Percentiles rank a stretch among this genome's conserved stretches.
Conservation (phyloP, 2,329 filamentous ascomycete species). For the Setomelanomma holmii region DNA sequence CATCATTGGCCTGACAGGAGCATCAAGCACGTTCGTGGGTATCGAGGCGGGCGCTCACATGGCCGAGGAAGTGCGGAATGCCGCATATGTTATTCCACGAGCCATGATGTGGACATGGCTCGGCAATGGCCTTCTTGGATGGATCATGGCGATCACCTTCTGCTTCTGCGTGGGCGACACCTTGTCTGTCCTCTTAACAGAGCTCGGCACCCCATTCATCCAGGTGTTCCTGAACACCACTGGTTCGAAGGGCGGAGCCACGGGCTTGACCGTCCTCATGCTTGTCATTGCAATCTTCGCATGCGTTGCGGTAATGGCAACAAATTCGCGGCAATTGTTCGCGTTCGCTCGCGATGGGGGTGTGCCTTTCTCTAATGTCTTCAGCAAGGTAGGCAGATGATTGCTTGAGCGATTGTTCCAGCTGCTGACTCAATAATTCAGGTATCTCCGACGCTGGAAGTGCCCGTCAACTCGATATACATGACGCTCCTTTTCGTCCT, state of each 20-base stretch:
- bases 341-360: slow-evolving; percentile 39
- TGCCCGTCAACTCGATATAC: slow-evolving; percentile 52
- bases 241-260: slow-evolving; percentile 21
- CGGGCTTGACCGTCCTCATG: slow-evolving; percentile 28
- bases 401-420: not conserved
- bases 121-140: slow-evolving; percentile 46
- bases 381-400: slow-evolving; percentile 15
- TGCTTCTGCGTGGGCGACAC: slow-evolving; percentile 18
- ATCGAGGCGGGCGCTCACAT: slow-evolving; percentile 38
- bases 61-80: slow-evolving; percentile 49
- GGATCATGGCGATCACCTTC: slow-evolving; percentile 37
- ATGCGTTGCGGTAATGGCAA: slow-evolving; percentile 30
- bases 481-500: slow-evolving; percentile 49
- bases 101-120: slow-evolving; percentile 48
- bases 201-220: slow-evolving; percentile 25
- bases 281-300: slow-evolving; percentile 26
- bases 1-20: slow-evolving; percentile 43
- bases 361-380: slow-evolving; percentile 35
- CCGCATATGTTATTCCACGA: slow-evolving; percentile 23
- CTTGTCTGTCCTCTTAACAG: slow-evolving; percentile 17
- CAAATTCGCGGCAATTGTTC: slow-evolving; percentile 34
- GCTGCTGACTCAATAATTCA: not conserved
- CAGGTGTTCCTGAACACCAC: slow-evolving; percentile 36
- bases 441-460: slow-evolving; percentile 1
- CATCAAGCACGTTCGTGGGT: slow-evolving; percentile 36